These are phyloP conservation scores for Glarea lozoyensis DNA, from an alignment of 495 filamentous ascomycete species.

Conservation along the genomic window DNA sequence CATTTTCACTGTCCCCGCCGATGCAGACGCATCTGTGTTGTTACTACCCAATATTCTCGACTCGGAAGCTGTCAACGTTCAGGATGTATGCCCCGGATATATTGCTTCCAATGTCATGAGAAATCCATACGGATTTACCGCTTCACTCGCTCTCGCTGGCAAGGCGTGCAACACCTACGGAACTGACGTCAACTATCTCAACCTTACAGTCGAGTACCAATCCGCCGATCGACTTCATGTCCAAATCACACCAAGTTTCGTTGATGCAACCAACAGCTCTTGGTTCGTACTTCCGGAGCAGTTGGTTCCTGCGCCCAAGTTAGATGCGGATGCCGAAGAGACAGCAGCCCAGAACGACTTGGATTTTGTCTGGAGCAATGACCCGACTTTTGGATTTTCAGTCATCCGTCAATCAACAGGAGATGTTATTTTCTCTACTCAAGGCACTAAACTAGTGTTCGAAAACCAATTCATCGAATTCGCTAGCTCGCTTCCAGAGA, in stretches of 20 bases:
- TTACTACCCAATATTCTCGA: conserved; percentile 67
- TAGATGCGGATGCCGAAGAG: conserved; percentile 29
- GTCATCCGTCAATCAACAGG: conserved; percentile 51
- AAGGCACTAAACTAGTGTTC: conserved; percentile 59
- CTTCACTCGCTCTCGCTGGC: conserved; percentile 58
- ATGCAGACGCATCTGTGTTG: conserved; percentile 44
- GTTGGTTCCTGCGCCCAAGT: conserved; percentile 49
- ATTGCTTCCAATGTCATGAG: conserved; percentile 51
- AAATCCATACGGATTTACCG: conserved; percentile 40
- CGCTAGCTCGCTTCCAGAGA: conserved; percentile 57
- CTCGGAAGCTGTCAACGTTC: conserved; percentile 60
- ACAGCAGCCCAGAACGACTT: conserved; percentile 32
- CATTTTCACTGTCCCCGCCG: conserved; percentile 48
- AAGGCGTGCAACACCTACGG: conserved; percentile 65
- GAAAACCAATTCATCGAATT: conserved; percentile 78
- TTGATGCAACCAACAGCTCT: conserved; percentile 54
- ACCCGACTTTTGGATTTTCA: conserved; percentile 67
- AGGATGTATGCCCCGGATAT: conserved; percentile 71
- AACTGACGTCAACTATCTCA: conserved; percentile 55
- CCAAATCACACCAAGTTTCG: conserved; percentile 61
- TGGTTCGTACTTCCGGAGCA: conserved; percentile 60
- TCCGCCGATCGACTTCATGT: conserved; percentile 64
- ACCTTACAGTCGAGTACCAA: conserved; percentile 64
- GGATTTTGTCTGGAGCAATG: conserved; percentile 49
- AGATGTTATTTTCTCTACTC: conserved; percentile 68